Evolutionary conservation across 1,284 basidiomycete species (phyloP).

Genomic region (Cryptococcus sp.): DNA sequence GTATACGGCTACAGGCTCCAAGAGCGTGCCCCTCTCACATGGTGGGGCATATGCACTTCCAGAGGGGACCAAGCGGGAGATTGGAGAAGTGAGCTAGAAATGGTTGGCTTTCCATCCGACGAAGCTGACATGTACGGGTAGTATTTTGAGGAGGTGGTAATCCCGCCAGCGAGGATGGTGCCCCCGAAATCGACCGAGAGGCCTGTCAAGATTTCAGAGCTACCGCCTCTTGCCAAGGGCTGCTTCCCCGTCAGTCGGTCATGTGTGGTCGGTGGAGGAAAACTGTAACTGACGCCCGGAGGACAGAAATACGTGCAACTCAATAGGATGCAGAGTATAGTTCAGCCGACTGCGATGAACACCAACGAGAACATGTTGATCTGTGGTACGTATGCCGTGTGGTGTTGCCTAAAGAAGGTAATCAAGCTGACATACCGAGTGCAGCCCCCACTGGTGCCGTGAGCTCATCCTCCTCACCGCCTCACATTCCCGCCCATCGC

Average conservation of each 20-base stretch:
- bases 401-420: neutral
- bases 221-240: constrained; percentile 75
- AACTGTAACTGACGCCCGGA: neutral
- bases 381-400: constrained; percentile 67
- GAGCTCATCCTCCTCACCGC: constrained; percentile 48
- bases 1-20: constrained; percentile 65
- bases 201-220: constrained; percentile 67
- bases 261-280: neutral
- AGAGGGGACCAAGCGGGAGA: constrained; percentile 69
- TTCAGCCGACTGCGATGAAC: constrained; percentile 87
- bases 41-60: constrained; percentile 77
- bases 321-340: constrained; percentile 93
- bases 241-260: constrained; percentile 72
- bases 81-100: constrained; percentile 62
- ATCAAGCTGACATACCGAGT: neutral
- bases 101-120: no score
- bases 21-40: constrained; percentile 62
- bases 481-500: neutral
- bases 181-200: constrained; percentile 73
- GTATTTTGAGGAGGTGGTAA: constrained; percentile 68
- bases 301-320: constrained; percentile 75
- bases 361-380: constrained; percentile 96
- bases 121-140: constrained; percentile 13
- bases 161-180: constrained; percentile 79
- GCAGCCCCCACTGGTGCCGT: constrained; percentile 92